phyloP scores from a whole-genome alignment of 257 asterid genomes.

The Solanum paucissectum region DNA sequence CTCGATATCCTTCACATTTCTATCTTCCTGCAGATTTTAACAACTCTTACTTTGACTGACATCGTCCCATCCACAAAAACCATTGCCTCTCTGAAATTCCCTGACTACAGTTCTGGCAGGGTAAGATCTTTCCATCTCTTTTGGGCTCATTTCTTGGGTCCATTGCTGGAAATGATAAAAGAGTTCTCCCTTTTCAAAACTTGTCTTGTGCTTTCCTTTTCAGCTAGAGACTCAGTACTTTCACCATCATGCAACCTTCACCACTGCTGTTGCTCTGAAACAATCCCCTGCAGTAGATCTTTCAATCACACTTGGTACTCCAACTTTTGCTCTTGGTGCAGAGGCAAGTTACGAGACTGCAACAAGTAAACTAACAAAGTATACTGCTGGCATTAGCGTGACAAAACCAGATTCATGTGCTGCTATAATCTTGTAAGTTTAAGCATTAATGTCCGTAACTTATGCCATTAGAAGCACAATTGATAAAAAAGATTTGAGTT shows the following conservation, averaged over 20 bases:
- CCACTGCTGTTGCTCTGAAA: slow-evolving; percentile 58
- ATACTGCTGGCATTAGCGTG: slow-evolving; percentile 67
- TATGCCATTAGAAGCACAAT: not conserved
- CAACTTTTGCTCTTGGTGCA: slow-evolving; percentile 79
- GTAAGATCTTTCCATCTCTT: slow-evolving; percentile 16
- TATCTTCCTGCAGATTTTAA: slow-evolving; percentile 38
- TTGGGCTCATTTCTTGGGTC: not conserved
- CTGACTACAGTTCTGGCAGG: slow-evolving; percentile 76
- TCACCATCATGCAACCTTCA: slow-evolving; percentile 70
- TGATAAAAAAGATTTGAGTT: not conserved
- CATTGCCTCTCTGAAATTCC: slow-evolving; percentile 52
- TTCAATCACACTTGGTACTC: slow-evolving; percentile 65
- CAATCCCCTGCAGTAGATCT: slow-evolving; percentile 62
- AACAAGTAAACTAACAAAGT: slow-evolving; percentile 52
- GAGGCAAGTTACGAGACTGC: slow-evolving; percentile 79
- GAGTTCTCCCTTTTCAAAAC: not conserved
- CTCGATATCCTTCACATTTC: slow-evolving; percentile 1
- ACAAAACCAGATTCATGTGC: slow-evolving; percentile 69
- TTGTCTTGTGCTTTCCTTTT: slow-evolving; percentile 1
- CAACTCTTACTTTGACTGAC: slow-evolving; percentile 43
- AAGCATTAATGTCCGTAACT: not conserved
- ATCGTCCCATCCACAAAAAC: slow-evolving; percentile 73
- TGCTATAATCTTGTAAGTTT: slow-evolving; percentile 62
- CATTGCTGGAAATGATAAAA: not conserved
- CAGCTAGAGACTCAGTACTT: slow-evolving; percentile 77